These are phyloP conservation scores for Sindora glabra DNA, from an alignment of 306 rosid genomes.

Conservation along the genomic window DNA sequence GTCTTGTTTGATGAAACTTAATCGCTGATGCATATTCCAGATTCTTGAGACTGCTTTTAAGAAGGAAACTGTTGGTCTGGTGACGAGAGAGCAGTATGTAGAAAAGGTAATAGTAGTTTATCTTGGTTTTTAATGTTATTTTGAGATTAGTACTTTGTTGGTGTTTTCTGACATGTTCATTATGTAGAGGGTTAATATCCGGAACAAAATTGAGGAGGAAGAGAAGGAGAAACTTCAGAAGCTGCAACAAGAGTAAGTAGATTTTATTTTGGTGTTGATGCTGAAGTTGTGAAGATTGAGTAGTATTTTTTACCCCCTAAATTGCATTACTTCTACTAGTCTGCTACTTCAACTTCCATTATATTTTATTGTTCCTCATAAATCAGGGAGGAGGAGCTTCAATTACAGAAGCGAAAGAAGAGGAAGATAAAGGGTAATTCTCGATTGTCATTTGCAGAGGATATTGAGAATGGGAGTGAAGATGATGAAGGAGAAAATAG, in stretches of 20 bases:
- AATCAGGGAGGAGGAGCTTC: conserved; percentile 82
- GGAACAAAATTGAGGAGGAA: conserved; percentile 91
- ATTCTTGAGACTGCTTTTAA: conserved; percentile 94
- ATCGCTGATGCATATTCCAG: conserved; percentile 31
- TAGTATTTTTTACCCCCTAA: no score
- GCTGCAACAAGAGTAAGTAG: conserved; percentile 76
- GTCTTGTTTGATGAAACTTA: no score
- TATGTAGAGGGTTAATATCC: conserved; percentile 77
- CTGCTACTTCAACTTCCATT: no score
- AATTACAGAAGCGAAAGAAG: conserved; percentile 74
- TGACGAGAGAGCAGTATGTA: conserved; percentile 86
- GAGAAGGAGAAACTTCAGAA: conserved; percentile 97
- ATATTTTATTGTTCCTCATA: background rate
- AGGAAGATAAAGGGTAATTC: conserved; percentile 85
- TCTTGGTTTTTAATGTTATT: background rate
- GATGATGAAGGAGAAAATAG: conserved; percentile 57
- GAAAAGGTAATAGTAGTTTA: conserved; percentile 57
- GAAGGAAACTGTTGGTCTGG: conserved; percentile 95
- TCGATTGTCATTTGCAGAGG: conserved; percentile 80
- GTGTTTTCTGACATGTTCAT: background rate
- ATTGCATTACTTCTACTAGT: no score
- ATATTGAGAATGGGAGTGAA: conserved; percentile 63
- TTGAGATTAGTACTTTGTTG: background rate
- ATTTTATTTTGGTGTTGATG: background rate
- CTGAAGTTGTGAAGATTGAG: background rate